A percentile compares a stretch with the other conserved stretches of the same genome.
Evolutionary conservation across 805 yeast species (phyloP).

Genomic region (Teunomyces stri): DNA sequence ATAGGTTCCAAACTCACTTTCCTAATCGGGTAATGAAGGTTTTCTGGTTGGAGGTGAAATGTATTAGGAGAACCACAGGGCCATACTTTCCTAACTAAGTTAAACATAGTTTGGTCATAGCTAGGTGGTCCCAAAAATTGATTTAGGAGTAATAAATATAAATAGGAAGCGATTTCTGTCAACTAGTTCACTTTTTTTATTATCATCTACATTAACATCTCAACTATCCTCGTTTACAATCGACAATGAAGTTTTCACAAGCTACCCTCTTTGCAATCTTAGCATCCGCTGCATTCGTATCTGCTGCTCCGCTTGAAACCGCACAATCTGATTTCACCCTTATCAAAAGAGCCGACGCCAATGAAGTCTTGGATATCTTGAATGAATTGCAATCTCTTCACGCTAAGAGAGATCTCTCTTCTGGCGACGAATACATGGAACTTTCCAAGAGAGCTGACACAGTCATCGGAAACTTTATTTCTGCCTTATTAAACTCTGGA

Average conservation of each 20-base stretch:
- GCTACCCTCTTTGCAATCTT: constrained; percentile 40
- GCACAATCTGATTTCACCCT: constrained; percentile 23
- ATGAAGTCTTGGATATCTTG: constrained; percentile 31
- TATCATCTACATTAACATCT: neutral
- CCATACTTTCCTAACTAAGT: constrained; percentile 7
- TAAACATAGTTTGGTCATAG: neutral
- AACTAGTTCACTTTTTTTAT: neutral
- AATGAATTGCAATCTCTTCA: constrained; percentile 32
- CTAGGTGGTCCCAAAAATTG: too few species aligned
- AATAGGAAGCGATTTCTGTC: neutral
- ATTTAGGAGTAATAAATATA: neutral
- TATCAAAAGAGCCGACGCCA: constrained; percentile 35
- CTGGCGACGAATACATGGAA: constrained; percentile 25
- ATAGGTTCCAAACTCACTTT: constrained; percentile 13
- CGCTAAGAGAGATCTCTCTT: constrained; percentile 34
- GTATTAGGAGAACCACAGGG: constrained; percentile 4
- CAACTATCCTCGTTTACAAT: neutral
- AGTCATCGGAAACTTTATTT: constrained; percentile 33
- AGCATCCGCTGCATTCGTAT: constrained; percentile 35
- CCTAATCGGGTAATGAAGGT: constrained; percentile 19
- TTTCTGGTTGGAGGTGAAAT: constrained; percentile 1
- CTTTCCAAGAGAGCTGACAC: constrained; percentile 35
- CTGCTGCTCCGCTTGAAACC: constrained; percentile 28
- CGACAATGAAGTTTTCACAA: constrained; percentile 40
- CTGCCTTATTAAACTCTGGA: constrained; percentile 39